A percentile compares a stretch with the other conserved stretches of the same genome.
phyloP scores from a whole-genome alignment of 257 asterid species.

The Striga asiatica region DNA sequence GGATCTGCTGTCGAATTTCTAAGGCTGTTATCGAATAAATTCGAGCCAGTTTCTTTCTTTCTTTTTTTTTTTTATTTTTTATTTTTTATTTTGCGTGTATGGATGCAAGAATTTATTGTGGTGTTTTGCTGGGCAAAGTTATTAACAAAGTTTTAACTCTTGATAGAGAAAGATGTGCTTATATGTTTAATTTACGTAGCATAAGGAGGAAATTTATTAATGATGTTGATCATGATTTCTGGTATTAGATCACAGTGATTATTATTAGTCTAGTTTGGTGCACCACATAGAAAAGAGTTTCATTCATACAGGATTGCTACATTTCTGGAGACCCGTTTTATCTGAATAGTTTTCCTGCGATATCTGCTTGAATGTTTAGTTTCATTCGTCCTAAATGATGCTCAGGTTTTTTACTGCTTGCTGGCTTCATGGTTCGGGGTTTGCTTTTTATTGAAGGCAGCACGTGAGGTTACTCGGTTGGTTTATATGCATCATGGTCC shows the following conservation, averaged over 20 bases:
- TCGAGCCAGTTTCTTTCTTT: too few relatives aligned
- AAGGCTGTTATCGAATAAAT: too few relatives aligned
- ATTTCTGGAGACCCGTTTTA: not conserved
- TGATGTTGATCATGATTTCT: too few relatives aligned
- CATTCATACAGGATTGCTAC: not conserved
- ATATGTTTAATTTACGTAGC: too few relatives aligned
- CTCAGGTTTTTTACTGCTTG: slow-evolving; percentile 52
- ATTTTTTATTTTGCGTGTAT: too few relatives aligned
- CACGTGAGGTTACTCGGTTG: slow-evolving; percentile 54
- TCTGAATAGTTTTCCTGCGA: not conserved
- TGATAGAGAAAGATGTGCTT: not conserved
- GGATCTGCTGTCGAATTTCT: too few relatives aligned
- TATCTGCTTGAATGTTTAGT: not conserved
- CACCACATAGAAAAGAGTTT: not conserved
- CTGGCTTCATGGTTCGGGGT: slow-evolving; percentile 47
- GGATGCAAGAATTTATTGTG: too few relatives aligned
- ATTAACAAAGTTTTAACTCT: too few relatives aligned
- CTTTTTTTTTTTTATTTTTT: too few relatives aligned
- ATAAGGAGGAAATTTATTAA: too few relatives aligned
- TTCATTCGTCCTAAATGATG: slow-evolving; percentile 7
- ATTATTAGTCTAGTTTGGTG: not conserved
- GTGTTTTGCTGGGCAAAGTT: too few relatives aligned
- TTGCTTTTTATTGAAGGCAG: slow-evolving; percentile 52
- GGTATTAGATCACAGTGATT: too few relatives aligned
- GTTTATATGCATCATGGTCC: slow-evolving; percentile 39